A percentile compares a stretch with the other conserved stretches of the same genome.
Conservation (phyloP, 768 basidiomycete genomes). For the Omphalotus guepiniiformis region DNA sequence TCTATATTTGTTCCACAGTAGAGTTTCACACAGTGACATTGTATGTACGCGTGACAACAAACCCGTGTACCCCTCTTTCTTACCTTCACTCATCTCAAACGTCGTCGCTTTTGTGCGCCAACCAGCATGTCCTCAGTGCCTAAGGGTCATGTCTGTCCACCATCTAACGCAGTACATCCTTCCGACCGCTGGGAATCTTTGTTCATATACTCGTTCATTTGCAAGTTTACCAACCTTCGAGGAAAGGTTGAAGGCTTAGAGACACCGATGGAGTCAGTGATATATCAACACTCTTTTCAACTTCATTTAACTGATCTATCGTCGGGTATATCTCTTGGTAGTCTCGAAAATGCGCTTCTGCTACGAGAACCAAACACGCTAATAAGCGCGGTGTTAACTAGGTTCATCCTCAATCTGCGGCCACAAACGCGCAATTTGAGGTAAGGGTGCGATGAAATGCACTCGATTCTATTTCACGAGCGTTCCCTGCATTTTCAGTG, state of each 20-base stretch:
- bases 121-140: slow-evolving; percentile 26
- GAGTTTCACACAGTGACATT: slow-evolving; percentile 5
- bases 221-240: slow-evolving; percentile 73
- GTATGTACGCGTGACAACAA: slow-evolving; percentile 5
- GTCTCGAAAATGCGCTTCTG: slow-evolving; percentile 78
- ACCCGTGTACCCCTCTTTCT: neutral
- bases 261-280: slow-evolving; percentile 77
- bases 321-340: slow-evolving; percentile 33
- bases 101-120: neutral
- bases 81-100: neutral
- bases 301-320: slow-evolving; percentile 22
- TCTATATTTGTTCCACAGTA: neutral
- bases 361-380: slow-evolving; percentile 67
- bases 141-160: slow-evolving; percentile 49
- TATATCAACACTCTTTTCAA: slow-evolving; percentile 12
- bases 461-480: slow-evolving; percentile 16
- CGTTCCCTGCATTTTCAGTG: slow-evolving; percentile 42
- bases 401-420: slow-evolving; percentile 78
- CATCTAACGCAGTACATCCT: slow-evolving; percentile 68
- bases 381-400: slow-evolving; percentile 65
- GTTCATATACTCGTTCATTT: slow-evolving; percentile 83
- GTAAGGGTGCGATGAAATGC: slow-evolving; percentile 45
- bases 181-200: slow-evolving; percentile 82
- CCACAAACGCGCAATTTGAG: slow-evolving; percentile 89
- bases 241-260: slow-evolving; percentile 76